These are phyloP conservation scores for Pythium sp. DNA, from an alignment of 352 stramenopile genomes.

Conservation along the genomic window DNA sequence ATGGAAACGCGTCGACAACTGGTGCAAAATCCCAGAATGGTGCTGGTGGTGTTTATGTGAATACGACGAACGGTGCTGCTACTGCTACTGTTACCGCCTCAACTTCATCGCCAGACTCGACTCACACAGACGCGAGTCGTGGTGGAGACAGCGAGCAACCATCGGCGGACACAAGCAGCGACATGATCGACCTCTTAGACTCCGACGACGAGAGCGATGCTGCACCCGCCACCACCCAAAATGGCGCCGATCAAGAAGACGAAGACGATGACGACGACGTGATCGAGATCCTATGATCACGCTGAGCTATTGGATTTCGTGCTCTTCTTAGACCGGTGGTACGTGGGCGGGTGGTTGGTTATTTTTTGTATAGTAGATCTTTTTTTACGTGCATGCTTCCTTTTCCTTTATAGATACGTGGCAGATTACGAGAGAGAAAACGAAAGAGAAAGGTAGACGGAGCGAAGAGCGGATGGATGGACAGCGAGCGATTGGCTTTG, in stretches of 20 bases:
- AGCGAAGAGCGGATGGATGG: neutral
- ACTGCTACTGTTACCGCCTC: conserved; percentile 7
- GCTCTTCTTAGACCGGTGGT: neutral
- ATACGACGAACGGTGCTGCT: neutral
- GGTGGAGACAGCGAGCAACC: conserved; percentile 7
- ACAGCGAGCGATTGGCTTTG: too few relatives aligned
- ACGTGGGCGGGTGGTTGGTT: neutral
- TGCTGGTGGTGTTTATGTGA: neutral
- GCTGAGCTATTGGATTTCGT: neutral
- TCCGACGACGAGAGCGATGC: conserved; percentile 42
- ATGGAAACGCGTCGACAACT: neutral
- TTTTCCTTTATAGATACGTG: neutral
- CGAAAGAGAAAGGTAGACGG: neutral
- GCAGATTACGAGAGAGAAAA: neutral
- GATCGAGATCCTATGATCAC: conserved; percentile 22
- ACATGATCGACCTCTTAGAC: conserved; percentile 59
- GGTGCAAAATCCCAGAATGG: neutral
- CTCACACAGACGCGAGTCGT: conserved; percentile 26
- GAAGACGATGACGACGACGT: conserved; percentile 17
- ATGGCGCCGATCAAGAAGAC: neutral
- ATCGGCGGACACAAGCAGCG: conserved; percentile 28
- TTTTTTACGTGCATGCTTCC: neutral
- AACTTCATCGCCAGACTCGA: conserved; percentile 12
- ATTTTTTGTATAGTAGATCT: neutral
- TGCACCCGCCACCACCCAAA: neutral